Percentiles rank a stretch among this genome's conserved stretches.
Evolutionary conservation across 2,329 filamentous ascomycete genomes (phyloP).

Genomic region (Paraphoma sp.): DNA sequence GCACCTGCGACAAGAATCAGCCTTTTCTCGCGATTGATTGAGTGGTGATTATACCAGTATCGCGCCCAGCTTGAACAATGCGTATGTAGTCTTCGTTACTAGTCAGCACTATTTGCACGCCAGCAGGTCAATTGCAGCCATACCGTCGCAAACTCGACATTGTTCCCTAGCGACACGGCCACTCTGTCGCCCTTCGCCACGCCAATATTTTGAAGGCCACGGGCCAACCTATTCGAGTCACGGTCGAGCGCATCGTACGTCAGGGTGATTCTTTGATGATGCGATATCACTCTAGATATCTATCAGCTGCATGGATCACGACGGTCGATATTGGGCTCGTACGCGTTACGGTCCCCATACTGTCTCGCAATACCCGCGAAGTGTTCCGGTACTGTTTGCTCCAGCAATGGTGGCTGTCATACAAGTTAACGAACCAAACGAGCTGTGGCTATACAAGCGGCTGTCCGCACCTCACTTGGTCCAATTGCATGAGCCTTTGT

Average conservation of each 20-base stretch:
- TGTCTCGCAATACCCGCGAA: constrained; percentile 70
- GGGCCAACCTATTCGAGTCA: constrained; percentile 76
- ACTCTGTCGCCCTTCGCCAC: constrained; percentile 85
- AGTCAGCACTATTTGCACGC: constrained; percentile 15
- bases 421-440: constrained; percentile 10
- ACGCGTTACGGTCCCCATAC: constrained; percentile 70
- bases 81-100: constrained; percentile 69
- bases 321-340: constrained; percentile 22
- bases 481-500: constrained; percentile 42
- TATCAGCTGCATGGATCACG: constrained; percentile 3
- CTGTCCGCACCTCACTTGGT: constrained; percentile 37
- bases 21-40: neutral
- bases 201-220: constrained; percentile 71
- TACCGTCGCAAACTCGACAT: constrained; percentile 80
- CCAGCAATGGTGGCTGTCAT: constrained; percentile 68
- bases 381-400: constrained; percentile 74
- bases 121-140: constrained; percentile 16
- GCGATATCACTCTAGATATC: constrained; percentile 60
- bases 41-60: constrained; percentile 67
- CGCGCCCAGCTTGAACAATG: constrained; percentile 91
- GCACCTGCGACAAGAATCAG: constrained; percentile 61
- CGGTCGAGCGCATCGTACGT: constrained; percentile 79
- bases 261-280: constrained; percentile 67
- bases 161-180: constrained; percentile 86
- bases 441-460: neutral